Conservation (phyloP, 805 yeast genomes). For the Candida manassasensis region DNA sequence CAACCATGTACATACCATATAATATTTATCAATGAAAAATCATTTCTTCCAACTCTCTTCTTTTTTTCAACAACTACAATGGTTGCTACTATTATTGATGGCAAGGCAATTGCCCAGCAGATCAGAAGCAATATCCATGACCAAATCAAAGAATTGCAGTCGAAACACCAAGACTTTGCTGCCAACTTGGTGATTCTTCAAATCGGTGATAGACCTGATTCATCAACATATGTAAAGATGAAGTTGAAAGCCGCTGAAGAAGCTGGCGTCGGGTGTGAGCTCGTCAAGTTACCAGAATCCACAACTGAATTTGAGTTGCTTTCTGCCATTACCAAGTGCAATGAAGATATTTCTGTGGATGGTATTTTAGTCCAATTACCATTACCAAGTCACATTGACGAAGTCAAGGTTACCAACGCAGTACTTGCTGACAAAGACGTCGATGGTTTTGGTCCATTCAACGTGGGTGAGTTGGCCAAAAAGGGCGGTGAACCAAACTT, state of each 20-base stretch:
- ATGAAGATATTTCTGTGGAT: slow-evolving; percentile 71
- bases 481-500: slow-evolving; percentile 79
- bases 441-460: slow-evolving; percentile 87
- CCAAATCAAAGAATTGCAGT: slow-evolving; percentile 39
- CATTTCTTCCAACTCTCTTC: too few species aligned
- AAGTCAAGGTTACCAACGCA: slow-evolving; percentile 71
- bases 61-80: slow-evolving; percentile 11
- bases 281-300: slow-evolving; percentile 60
- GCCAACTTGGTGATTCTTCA: slow-evolving; percentile 82
- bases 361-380: slow-evolving; percentile 92
- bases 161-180: slow-evolving; percentile 47
- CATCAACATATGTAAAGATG: slow-evolving; percentile 86
- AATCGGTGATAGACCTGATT: slow-evolving; percentile 87
- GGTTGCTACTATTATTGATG: slow-evolving; percentile 39
- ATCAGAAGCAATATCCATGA: slow-evolving; percentile 35
- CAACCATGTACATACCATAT: not conserved
- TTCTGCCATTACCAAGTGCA: slow-evolving; percentile 55
- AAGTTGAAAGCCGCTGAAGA: slow-evolving; percentile 86
- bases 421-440: slow-evolving; percentile 86
- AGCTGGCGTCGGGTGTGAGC: slow-evolving; percentile 67
- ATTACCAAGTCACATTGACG: slow-evolving; percentile 74
- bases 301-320: slow-evolving; percentile 59
- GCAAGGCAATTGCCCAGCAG: slow-evolving; percentile 40
- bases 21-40: not conserved
- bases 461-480: slow-evolving; percentile 87